Evolutionary conservation across 2,329 filamentous ascomycete species (phyloP), one percentile per base, ranked within the genome.

Genomic region (Mariannaea elegans): DNA sequence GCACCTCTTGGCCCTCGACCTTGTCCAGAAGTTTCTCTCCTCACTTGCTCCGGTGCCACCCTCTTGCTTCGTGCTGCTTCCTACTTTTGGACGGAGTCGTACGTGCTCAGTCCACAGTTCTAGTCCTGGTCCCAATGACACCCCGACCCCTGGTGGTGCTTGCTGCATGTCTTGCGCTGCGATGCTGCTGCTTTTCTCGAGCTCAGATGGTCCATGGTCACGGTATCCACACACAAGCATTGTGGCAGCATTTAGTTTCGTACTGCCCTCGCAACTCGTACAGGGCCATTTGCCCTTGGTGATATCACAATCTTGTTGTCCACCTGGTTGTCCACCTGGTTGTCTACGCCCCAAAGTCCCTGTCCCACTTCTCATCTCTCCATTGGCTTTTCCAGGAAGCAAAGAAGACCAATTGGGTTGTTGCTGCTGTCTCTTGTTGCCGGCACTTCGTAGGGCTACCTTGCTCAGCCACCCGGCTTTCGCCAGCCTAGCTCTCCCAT

Each of bases 381-480:
- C 46, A 34, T 59, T 62, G 68, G 68, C 65, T 66, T 57, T 16
- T 47, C 39, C 56, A 57, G 50, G 44, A 47, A 63, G 52, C 61
- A 63, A 61, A 62, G 45, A 47, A 41, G 21, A 8, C 64, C 34
- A 59, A 56, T 56, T 65, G 44, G 38, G 49, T 56, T 65, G 50
- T 49, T 61, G 48, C 60, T 45, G 57, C 47, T 48, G 41, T 24
- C 53, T 48, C 39, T 31, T 45, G 42, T 57, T 47, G 34, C 50
- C 51, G 46, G 49, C 44, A 65, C 47, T 61, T 62, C 47, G 60
- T 68, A 65, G 62, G 68, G 65, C 64, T 59, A 52, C 59, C 59
- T 63, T 32, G 46, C 68, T 70, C 64, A 69, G 66, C 66, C 65
- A 64, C 68, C 51, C 32, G 52, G 51, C 51, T 59, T 48, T 52